Conservation (phyloP, 164 flowering plant species). For the Stephania yunnanensis region DNA sequence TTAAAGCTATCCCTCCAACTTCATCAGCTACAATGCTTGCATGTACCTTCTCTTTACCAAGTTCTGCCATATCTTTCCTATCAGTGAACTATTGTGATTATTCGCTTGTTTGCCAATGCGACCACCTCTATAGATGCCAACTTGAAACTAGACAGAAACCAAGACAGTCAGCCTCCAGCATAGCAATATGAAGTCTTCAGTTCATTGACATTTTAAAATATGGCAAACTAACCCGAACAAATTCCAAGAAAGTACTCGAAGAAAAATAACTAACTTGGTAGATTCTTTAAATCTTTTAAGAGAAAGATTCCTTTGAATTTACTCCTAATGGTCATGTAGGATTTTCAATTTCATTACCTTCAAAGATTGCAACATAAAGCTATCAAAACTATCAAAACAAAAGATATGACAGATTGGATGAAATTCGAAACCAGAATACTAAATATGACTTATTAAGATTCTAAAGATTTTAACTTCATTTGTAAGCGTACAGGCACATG, state of each 20-base stretch:
- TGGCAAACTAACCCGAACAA: no score
- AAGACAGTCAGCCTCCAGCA: neutral
- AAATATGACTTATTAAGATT: no score
- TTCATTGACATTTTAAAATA: neutral
- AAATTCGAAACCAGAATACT: no score
- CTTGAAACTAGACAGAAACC: neutral
- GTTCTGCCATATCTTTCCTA: constrained; percentile 26
- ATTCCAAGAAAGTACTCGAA: no score
- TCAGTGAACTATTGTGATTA: neutral
- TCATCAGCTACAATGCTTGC: constrained; percentile 12
- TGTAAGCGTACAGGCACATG: neutral
- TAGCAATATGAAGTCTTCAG: neutral
- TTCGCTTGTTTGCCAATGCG: constrained; percentile 1
- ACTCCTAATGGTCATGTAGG: no score
- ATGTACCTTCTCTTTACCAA: constrained; percentile 15
- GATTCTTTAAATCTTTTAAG: no score
- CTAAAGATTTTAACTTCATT: neutral
- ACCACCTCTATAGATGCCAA: neutral
- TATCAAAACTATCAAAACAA: no score
- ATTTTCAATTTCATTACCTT: no score
- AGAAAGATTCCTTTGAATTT: no score
- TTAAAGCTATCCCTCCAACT: constrained; percentile 15
- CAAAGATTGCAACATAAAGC: no score
- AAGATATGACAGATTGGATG: no score
- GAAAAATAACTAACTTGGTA: no score